Evolutionary conservation across 2,329 filamentous ascomycete genomes (phyloP).

Genomic region (Blumeria graminis): DNA sequence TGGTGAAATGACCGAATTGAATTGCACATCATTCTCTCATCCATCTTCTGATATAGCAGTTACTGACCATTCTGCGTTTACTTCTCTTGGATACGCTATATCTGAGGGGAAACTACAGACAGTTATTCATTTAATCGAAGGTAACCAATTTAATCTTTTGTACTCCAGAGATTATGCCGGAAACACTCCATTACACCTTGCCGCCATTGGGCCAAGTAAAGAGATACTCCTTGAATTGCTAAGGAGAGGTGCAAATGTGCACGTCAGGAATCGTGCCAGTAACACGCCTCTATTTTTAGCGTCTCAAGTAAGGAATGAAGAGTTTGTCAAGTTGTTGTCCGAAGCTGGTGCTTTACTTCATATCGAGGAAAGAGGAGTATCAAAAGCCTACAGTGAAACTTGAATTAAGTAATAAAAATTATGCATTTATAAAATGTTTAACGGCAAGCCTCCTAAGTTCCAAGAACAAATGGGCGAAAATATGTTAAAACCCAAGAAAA

Average conservation of each 20-base stretch:
- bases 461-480: no score
- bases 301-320: constrained; percentile 28
- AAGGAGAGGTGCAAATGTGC: constrained; percentile 37
- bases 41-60: constrained; percentile 18
- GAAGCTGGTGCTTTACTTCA: constrained; percentile 36
- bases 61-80: constrained; percentile 27
- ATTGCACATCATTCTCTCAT: constrained; percentile 26
- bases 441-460: no score
- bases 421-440: no score
- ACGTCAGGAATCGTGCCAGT: constrained; percentile 37
- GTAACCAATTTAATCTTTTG: constrained; percentile 13
- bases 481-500: no score
- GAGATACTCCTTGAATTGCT: constrained; percentile 35
- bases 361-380: constrained; percentile 19
- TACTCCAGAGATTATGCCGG: constrained; percentile 17
- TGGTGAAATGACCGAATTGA: constrained; percentile 35
- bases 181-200: constrained; percentile 18
- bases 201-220: constrained; percentile 20
- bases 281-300: constrained; percentile 43
- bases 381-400: no score
- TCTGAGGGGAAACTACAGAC: constrained; percentile 29
- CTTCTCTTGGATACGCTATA: constrained; percentile 37
- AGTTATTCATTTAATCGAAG: constrained; percentile 12
- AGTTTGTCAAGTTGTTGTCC: constrained; percentile 27
- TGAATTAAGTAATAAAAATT: no score